phyloP scores from a whole-genome alignment of 2,329 filamentous ascomycete genomes.

The Macrophomina tecta region DNA sequence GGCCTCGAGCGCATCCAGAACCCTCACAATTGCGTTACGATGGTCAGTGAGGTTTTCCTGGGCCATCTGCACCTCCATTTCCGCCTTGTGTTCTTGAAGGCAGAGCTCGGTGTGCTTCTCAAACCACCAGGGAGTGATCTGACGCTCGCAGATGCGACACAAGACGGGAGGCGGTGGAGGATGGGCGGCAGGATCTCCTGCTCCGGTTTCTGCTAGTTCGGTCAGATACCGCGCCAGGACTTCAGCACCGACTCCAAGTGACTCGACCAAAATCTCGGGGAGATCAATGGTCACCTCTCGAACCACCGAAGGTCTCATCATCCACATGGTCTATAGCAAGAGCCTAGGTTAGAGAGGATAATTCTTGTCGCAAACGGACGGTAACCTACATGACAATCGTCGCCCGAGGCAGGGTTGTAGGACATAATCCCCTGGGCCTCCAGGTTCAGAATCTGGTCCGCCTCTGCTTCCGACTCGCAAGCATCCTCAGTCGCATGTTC shows the following conservation, averaged over 20 bases:
- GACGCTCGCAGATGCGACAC: conserved; percentile 95
- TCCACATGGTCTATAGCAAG: conserved; percentile 93
- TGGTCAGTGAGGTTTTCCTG: conserved; percentile 93
- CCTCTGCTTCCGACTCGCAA: conserved; percentile 39
- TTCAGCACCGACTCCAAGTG: conserved; percentile 91
- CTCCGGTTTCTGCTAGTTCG: conserved; percentile 80
- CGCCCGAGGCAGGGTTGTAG: conserved; percentile 84
- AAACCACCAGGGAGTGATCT: conserved; percentile 99
- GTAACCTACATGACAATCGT: conserved; percentile 82
- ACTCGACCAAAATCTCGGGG: conserved; percentile 86
- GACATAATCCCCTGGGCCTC: conserved; percentile 99
- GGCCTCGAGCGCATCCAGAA: conserved; percentile 88
- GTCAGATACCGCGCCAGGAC: conserved; percentile 94
- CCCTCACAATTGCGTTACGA: conserved; percentile 90
- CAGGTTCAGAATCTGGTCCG: conserved; percentile 69
- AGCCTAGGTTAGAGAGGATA: conserved; percentile 33
- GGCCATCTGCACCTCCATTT: conserved; percentile 96
- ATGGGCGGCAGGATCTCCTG: conserved; percentile 75
- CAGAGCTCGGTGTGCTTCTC: conserved; percentile 98
- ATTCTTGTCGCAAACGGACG: background rate
- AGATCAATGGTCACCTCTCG: conserved; percentile 96
- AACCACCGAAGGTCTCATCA: conserved; percentile 90
- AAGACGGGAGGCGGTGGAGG: conserved; percentile 84
- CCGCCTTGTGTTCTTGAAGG: conserved; percentile 91
- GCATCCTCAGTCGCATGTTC: conserved; percentile 40